Percentiles rank a stretch among this genome's conserved stretches.
Evolutionary conservation across 805 yeast genomes (phyloP).

Genomic region (Suhomyces kilbournensis): DNA sequence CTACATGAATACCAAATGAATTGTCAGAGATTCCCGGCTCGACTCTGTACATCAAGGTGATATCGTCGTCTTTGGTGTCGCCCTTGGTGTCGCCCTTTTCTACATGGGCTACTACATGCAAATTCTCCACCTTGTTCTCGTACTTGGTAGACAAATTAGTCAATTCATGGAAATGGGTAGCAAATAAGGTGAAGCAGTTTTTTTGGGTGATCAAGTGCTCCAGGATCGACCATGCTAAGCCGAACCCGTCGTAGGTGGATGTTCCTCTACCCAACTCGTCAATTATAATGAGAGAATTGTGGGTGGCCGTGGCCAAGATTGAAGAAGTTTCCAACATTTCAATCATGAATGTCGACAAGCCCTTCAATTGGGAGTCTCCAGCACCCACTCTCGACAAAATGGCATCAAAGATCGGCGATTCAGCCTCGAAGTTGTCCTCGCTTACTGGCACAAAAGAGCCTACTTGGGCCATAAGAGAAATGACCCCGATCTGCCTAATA

Average conservation of each 20-base stretch:
- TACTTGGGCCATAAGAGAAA: slow-evolving; percentile 81
- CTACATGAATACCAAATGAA: slow-evolving; percentile 97
- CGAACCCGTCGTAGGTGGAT: slow-evolving; percentile 89
- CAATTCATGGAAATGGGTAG: slow-evolving; percentile 96
- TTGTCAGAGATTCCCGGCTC: slow-evolving; percentile 95
- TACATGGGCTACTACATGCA: slow-evolving; percentile 92
- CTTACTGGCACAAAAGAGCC: slow-evolving; percentile 82
- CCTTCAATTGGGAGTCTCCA: slow-evolving; percentile 95
- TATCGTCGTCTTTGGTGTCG: slow-evolving; percentile 53
- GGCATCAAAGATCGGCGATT: slow-evolving; percentile 82
- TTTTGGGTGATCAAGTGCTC: slow-evolving; percentile 73
- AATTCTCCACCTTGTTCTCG: slow-evolving; percentile 61
- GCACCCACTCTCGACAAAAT: slow-evolving; percentile 98
- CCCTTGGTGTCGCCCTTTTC: slow-evolving; percentile 46
- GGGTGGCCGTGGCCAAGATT: slow-evolving; percentile 75
- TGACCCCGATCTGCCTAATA: slow-evolving; percentile 84
- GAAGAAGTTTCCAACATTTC: slow-evolving; percentile 95
- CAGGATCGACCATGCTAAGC: slow-evolving; percentile 94
- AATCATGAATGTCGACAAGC: slow-evolving; percentile 93
- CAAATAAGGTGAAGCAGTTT: slow-evolving; percentile 81
- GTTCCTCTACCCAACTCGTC: slow-evolving; percentile 98
- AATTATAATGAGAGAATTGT: slow-evolving; percentile 76
- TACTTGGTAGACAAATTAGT: slow-evolving; percentile 70
- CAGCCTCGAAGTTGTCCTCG: slow-evolving; percentile 48
- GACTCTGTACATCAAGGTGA: slow-evolving; percentile 88